A percentile compares a stretch with the other conserved stretches of the same genome.
Conservation (phyloP, 2,329 filamentous ascomycete genomes). For the Falciphora oryzae region DNA sequence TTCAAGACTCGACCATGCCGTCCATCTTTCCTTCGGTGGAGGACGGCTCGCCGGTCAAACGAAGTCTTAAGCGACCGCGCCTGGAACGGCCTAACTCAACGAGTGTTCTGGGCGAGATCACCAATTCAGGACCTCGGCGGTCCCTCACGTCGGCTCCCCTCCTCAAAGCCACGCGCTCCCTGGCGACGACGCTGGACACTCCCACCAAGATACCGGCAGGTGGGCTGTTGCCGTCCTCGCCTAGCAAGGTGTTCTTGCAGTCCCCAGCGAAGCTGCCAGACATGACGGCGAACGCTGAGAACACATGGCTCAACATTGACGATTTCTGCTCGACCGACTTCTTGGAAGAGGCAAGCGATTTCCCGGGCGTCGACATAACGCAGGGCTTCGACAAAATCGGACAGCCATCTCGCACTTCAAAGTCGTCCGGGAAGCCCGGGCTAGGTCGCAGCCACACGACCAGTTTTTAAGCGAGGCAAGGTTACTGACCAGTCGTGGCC, state of each 20-base stretch:
- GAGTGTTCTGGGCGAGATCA: slow-evolving; percentile 56
- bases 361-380: slow-evolving; percentile 61
- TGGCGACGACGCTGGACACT: slow-evolving; percentile 42
- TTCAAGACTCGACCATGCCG: slow-evolving; percentile 39
- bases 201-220: slow-evolving; percentile 40
- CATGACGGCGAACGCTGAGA: slow-evolving; percentile 31
- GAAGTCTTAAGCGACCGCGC: slow-evolving; percentile 47
- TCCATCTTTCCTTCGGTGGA: slow-evolving; percentile 40
- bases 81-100: slow-evolving; percentile 59
- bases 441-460: slow-evolving; percentile 34
- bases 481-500: neutral
- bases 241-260: slow-evolving; percentile 44
- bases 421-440: slow-evolving; percentile 24
- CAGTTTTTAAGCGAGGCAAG: slow-evolving; percentile 24
- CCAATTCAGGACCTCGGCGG: slow-evolving; percentile 46
- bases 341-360: slow-evolving; percentile 54
- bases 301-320: slow-evolving; percentile 38
- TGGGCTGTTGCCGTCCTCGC: slow-evolving; percentile 43
- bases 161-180: slow-evolving; percentile 39
- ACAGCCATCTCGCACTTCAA: neutral
- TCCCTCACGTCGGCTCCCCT: slow-evolving; percentile 44
- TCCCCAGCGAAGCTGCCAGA: slow-evolving; percentile 32
- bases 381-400: slow-evolving; percentile 75
- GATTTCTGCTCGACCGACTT: slow-evolving; percentile 51
- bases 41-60: slow-evolving; percentile 61